Conservation (phyloP, 192 early-diverging fungal species). For the Coemansia reversa region DNA sequence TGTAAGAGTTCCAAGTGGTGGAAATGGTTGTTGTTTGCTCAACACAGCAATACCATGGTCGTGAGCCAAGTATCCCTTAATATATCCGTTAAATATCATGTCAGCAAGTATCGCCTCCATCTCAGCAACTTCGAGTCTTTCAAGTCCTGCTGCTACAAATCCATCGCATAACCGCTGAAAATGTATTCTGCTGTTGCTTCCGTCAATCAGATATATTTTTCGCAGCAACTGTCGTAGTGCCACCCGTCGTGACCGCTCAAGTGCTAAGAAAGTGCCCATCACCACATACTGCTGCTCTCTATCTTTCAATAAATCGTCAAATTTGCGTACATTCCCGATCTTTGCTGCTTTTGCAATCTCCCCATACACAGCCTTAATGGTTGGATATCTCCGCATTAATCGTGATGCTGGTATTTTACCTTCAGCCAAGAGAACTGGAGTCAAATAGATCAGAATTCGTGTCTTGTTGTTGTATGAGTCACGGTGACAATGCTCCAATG, state of each 20-base stretch:
- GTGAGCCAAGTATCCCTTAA: slow-evolving; percentile 86
- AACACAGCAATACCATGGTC: slow-evolving; percentile 75
- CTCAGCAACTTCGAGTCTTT: slow-evolving; percentile 61
- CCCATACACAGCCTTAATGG: slow-evolving; percentile 61
- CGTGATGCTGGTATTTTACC: slow-evolving; percentile 66
- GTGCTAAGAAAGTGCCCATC: slow-evolving; percentile 75
- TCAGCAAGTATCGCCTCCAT: slow-evolving; percentile 86
- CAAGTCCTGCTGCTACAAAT: slow-evolving; percentile 58
- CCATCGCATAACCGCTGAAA: slow-evolving; percentile 66
- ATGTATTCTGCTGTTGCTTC: slow-evolving; percentile 58
- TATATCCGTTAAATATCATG: slow-evolving; percentile 82
- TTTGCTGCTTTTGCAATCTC: slow-evolving; percentile 66
- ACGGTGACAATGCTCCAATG: slow-evolving; percentile 47
- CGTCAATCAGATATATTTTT: slow-evolving; percentile 66
- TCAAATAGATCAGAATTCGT: slow-evolving; percentile 77
- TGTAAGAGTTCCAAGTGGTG: slow-evolving; percentile 26
- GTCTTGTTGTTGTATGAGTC: slow-evolving; percentile 52
- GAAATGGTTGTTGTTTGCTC: slow-evolving; percentile 77
- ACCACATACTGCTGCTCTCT: slow-evolving; percentile 62
- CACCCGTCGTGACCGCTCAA: slow-evolving; percentile 74
- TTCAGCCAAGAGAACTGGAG: slow-evolving; percentile 73
- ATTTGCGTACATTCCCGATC: slow-evolving; percentile 70
- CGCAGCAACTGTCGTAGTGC: slow-evolving; percentile 74
- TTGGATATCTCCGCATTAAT: slow-evolving; percentile 64
- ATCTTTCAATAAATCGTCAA: slow-evolving; percentile 63